Evolutionary conservation across 2,329 filamentous ascomycete genomes (phyloP), one percentile per base, ranked within the genome.

Genomic region (Stagonosporopsis rhizophila): DNA sequence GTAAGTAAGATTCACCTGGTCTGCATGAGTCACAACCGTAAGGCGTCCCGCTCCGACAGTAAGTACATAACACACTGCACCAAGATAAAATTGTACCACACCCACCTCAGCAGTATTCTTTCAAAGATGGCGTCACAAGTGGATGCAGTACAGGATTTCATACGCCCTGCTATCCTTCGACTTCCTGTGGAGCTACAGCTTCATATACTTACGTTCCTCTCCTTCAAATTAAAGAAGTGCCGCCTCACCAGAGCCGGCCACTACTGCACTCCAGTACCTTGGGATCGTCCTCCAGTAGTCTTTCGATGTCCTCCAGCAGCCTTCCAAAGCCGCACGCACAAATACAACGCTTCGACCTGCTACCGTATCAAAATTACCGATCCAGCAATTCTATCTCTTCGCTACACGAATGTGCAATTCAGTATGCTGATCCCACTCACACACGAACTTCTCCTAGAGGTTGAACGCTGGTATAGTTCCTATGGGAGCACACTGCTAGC

Each of bases 91-190:
- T n/a, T n/a, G n/a, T n/a, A n/a, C n/a, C n/a, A n/a, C n/a, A n/a
- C n/a, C n/a, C n/a, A n/a, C n/a, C n/a, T n/a, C n/a, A n/a, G n/a
- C n/a, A n/a, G n/a, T n/a, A n/a, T n/a, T n/a, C n/a, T n/a, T n/a
- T n/a, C n/a, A n/a, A n/a, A n/a, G n/a, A n/a, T n/a, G n/a, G n/a
- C n/a, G n/a, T n/a, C n/a, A n/a, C n/a, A n/a, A n/a, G n/a, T n/a
- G n/a, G n/a, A n/a, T n/a, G n/a, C n/a, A n/a, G n/a, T n/a, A n/a
- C n/a, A n/a, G n/a, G n/a, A n/a, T n/a, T n/a, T n/a, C n/a, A n/a
- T n/a, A n/a, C 28, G 28, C 38, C 46, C 46, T 2, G 37, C 46
- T 15, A 41, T 50, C 20, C 22, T 50, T n/a, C 38, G 46, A 20
- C 46, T 50, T 42, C 46, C 46, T 11, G 5, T 9, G 14, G 46